A percentile compares a stretch with the other conserved stretches of the same genome.
Evolutionary conservation across 2,329 filamentous ascomycete genomes (phyloP).

Genomic region (Fusarium fracticaudum): DNA sequence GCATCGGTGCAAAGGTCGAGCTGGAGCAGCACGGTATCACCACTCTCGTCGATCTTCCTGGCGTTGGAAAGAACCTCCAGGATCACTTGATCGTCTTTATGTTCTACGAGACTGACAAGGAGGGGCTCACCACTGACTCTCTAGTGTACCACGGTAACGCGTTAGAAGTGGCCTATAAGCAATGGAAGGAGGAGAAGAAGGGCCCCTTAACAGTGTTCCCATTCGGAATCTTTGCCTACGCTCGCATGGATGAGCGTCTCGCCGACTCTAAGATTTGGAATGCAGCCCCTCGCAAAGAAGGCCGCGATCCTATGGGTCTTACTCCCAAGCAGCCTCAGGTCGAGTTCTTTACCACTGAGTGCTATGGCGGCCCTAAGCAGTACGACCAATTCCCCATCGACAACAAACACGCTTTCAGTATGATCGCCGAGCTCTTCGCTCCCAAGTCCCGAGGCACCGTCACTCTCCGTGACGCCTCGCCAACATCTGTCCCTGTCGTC

Average conservation of each 20-base stretch:
- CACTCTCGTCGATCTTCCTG: conserved; percentile 55
- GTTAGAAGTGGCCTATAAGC: conserved; percentile 58
- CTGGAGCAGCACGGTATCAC: conserved; percentile 53
- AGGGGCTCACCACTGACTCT: conserved; percentile 64
- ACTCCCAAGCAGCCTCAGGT: conserved; percentile 65
- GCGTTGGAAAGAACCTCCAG: conserved; percentile 62
- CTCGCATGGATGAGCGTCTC: conserved; percentile 69
- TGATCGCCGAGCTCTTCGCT: conserved; percentile 67
- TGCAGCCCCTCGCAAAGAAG: conserved; percentile 55
- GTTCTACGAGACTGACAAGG: conserved; percentile 66
- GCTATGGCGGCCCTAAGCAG: conserved; percentile 69
- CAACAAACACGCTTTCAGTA: conserved; percentile 64
- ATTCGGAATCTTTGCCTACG: conserved; percentile 70
- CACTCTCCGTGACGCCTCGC: conserved; percentile 58
- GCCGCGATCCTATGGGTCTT: conserved; percentile 71
- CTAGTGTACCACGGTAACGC: conserved; percentile 63
- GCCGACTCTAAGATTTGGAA: conserved; percentile 64
- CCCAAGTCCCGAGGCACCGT: conserved; percentile 67
- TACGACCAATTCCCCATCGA: conserved; percentile 63
- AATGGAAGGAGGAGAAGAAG: conserved; percentile 67
- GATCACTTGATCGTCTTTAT: conserved; percentile 65
- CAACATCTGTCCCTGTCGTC: conserved; percentile 62
- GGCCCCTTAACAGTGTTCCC: conserved; percentile 70
- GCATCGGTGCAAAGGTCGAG: conserved; percentile 58
- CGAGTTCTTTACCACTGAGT: conserved; percentile 71